Conservation (phyloP, 495 filamentous ascomycete genomes). For the Xylaria palmicola region DNA sequence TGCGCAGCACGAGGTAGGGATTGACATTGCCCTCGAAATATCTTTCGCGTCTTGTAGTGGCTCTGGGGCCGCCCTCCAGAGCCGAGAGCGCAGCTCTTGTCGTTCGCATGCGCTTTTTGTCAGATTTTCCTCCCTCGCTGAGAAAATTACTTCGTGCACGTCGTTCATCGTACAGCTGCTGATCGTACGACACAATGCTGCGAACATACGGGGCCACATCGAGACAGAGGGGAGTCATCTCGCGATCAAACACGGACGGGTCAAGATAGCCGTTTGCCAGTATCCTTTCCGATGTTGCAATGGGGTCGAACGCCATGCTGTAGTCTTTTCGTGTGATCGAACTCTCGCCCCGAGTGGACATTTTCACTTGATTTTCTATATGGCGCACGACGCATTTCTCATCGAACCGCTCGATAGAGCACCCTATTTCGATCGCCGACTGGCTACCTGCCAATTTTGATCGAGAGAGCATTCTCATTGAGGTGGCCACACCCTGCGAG, state of each 20-base stretch:
- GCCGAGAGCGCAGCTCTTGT: constrained; percentile 81
- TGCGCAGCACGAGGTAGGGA: constrained; percentile 59
- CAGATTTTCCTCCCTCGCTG: constrained; percentile 50
- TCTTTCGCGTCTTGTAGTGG: constrained; percentile 67
- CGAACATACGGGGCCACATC: constrained; percentile 87
- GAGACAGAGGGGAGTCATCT: constrained; percentile 57
- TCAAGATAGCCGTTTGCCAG: constrained; percentile 40
- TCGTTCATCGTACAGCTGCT: constrained; percentile 65
- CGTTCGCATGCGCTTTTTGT: constrained; percentile 64
- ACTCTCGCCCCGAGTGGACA: constrained; percentile 16
- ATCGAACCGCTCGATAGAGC: constrained; percentile 19
- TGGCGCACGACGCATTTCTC: constrained; percentile 28
- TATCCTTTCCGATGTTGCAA: constrained; percentile 46
- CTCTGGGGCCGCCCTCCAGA: constrained; percentile 74
- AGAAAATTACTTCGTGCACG: constrained; percentile 61
- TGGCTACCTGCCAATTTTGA: constrained; percentile 22
- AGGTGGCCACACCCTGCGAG: constrained; percentile 25
- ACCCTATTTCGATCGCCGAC: neutral
- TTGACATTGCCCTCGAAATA: constrained; percentile 76
- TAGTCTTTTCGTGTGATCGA: constrained; percentile 42
- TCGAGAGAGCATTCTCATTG: constrained; percentile 39
- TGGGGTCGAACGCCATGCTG: constrained; percentile 57
- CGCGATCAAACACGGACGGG: constrained; percentile 71
- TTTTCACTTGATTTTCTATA: constrained; percentile 30
- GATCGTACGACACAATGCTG: constrained; percentile 73